Base-by-base conservation (phyloP, 306 rosid species). In the Phaseolus lunatus region DNA sequence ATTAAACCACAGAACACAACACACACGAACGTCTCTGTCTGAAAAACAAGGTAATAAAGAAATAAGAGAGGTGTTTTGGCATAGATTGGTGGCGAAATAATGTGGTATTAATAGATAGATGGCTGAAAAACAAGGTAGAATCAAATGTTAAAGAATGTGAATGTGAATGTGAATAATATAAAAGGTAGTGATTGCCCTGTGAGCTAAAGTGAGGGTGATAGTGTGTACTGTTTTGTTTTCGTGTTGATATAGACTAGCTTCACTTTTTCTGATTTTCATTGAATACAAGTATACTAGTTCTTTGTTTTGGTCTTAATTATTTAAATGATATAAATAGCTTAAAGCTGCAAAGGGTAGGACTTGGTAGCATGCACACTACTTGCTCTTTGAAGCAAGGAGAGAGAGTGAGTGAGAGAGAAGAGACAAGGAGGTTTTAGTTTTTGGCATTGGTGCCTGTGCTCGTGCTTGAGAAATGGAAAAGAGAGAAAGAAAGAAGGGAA, bases 331-430 rank as follows among this genome's bases (percentile, higher is more conserved):
- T 78, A 78, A 48, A 70, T 58, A 72, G 70, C 66, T 88, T 84
- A 95, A 92, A 90, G 98, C 96, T 96, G 97, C 93, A 65, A 86
- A 76, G 83, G 72, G 77, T 87, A 87, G 87, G 74, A 75, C 72
- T 80, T 87, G 77, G 88, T 80, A 89, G 91, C 90, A 86, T 89
- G 94, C 93, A 89, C 85, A 71, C 82, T 67, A 44, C 3, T 67
- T 82, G 81, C 78, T 84, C 77, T 86, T 84, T 79, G 70, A 79
- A 65, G 79, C 59, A 82, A 77, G 79, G 58, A 23, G 79, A 72
- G 22, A 41, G 48, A 11, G 10, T 0, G 43, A 6, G 43, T 5
- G 56, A 49, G 58, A 52, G 13, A 52, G 58, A 53, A 52, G 70
- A 9, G 29, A 37, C 70, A 53, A n/a, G 62, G 66, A 57, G 70